Evolutionary conservation across 2,329 filamentous ascomycete genomes (phyloP).

Genomic region (Lachnellula hyalina): DNA sequence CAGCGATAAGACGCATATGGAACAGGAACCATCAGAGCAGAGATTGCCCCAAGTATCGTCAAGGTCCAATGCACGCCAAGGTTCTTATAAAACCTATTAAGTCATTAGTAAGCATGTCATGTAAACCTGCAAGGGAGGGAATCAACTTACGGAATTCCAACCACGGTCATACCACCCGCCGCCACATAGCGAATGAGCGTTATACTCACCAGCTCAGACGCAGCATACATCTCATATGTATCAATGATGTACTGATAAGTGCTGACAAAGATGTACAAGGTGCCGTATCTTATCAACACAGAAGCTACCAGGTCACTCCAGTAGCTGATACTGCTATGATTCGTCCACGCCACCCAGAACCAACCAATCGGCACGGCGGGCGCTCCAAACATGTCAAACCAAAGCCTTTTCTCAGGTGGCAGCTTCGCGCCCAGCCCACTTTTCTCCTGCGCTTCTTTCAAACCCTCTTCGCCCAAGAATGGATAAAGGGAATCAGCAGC

Average conservation of each 20-base stretch:
- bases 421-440: conserved; percentile 8
- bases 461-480: conserved; percentile 25
- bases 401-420: conserved; percentile 24
- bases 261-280: conserved; percentile 37
- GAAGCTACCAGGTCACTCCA: conserved; percentile 39
- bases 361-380: conserved; percentile 14
- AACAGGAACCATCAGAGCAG: conserved; percentile 18
- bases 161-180: conserved; percentile 33
- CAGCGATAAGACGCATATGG: conserved; percentile 17
- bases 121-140: neutral
- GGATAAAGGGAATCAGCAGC: conserved; percentile 31
- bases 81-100: conserved; percentile 32
- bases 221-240: conserved; percentile 35
- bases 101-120: too few relatives aligned
- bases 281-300: conserved; percentile 36
- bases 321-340: conserved; percentile 30
- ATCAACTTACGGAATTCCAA: conserved; percentile 18
- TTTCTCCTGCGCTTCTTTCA: conserved; percentile 1
- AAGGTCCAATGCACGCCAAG: conserved; percentile 36
- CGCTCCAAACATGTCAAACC: conserved; percentile 16
- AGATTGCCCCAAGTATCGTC: conserved; percentile 32
- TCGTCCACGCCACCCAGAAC: conserved; percentile 23
- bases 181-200: conserved; percentile 37
- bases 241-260: conserved; percentile 43
- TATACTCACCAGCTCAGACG: conserved; percentile 33